Evolutionary conservation across 2,329 filamentous ascomycete species (phyloP).

Genomic region (Exophiala spinifera): DNA sequence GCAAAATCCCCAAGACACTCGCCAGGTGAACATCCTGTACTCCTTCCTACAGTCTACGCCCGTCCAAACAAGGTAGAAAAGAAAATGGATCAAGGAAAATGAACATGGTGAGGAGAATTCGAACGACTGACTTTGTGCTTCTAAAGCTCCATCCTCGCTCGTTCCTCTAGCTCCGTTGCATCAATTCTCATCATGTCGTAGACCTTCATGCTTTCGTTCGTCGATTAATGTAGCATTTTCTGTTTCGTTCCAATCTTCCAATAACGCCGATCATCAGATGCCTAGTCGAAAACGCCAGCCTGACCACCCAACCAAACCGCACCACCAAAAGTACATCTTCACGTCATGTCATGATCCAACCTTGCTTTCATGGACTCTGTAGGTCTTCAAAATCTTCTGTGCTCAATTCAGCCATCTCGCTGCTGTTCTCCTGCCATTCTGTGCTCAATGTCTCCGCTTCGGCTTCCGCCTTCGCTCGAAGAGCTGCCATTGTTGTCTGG

Average conservation of each 20-base stretch:
- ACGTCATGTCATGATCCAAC: background rate
- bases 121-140: too few relatives aligned
- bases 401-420: conserved; percentile 26
- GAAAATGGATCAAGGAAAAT: too few relatives aligned
- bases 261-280: background rate
- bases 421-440: conserved; percentile 26
- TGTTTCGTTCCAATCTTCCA: background rate
- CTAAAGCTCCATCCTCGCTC: too few relatives aligned
- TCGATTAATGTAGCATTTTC: conserved; percentile 1
- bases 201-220: conserved; percentile 3
- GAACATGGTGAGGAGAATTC: too few relatives aligned
- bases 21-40: too few relatives aligned
- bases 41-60: too few relatives aligned
- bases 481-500: conserved; percentile 9
- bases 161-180: background rate
- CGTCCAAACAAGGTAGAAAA: too few relatives aligned
- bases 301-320: too few relatives aligned
- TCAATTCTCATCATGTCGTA: conserved; percentile 1
- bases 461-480: conserved; percentile 20
- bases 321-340: background rate
- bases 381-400: conserved; percentile 22
- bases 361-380: conserved; percentile 11
- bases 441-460: conserved; percentile 23
- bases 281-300: background rate
- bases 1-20: too few relatives aligned